phyloP scores from a whole-genome alignment of 2,329 filamentous ascomycete genomes.

The Myriosclerotinia duriaeana region DNA sequence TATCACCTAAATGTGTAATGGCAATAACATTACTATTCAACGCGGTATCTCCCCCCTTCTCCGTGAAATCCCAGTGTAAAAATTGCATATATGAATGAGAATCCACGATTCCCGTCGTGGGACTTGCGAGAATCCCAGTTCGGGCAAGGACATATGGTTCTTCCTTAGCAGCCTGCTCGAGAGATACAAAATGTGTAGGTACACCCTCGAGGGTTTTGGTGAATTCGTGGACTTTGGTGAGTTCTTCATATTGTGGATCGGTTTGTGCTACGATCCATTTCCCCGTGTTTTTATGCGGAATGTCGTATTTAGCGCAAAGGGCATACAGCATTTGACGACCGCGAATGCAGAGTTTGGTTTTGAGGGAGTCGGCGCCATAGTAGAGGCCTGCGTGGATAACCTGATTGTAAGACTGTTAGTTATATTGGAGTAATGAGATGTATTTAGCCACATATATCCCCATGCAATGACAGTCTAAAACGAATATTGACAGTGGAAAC shows the following conservation, averaged over 20 bases:
- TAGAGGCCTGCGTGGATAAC: conserved; percentile 92
- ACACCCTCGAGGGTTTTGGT: conserved; percentile 51
- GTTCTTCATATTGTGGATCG: conserved; percentile 54
- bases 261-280: conserved; percentile 97
- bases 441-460: neutral
- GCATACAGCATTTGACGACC: conserved; percentile 77
- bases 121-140: conserved; percentile 75
- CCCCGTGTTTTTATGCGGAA: conserved; percentile 73
- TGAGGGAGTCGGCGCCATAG: conserved; percentile 65
- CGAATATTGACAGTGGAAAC: neutral
- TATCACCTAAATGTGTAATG: conserved; percentile 45
- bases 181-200: conserved; percentile 68
- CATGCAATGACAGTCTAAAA: neutral
- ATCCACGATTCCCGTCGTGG: conserved; percentile 87
- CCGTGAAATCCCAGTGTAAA: conserved; percentile 74
- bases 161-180: conserved; percentile 57
- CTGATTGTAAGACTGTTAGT: conserved; percentile 45
- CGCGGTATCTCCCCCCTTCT: conserved; percentile 72
- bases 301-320: conserved; percentile 65
- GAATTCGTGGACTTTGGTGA: conserved; percentile 51
- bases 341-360: conserved; percentile 77
- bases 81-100: conserved; percentile 81
- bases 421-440: neutral
- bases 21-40: conserved; percentile 64
- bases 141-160: conserved; percentile 76